These are phyloP conservation scores for Aspergillus viridinutans DNA, from an alignment of 2,329 filamentous ascomycete species.

Conservation along the genomic window DNA sequence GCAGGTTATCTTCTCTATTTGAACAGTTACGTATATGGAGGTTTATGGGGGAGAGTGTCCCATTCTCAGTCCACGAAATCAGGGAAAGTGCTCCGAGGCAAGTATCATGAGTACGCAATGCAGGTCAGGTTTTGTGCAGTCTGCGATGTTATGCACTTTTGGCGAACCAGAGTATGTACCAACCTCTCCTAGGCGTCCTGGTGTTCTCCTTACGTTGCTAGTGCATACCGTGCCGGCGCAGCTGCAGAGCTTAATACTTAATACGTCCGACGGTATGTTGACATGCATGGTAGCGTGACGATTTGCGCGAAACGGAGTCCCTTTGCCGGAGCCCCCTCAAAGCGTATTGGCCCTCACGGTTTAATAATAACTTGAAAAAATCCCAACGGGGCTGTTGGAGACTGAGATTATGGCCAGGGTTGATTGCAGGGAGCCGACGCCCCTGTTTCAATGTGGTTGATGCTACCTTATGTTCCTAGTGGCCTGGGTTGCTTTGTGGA, in stretches of 20 bases:
- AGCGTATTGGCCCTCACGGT: background rate
- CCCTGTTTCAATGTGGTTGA: background rate
- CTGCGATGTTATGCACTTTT: too few species aligned
- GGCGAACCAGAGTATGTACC: background rate
- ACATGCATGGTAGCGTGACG: background rate
- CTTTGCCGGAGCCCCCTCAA: background rate
- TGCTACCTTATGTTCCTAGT: background rate
- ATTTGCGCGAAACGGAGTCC: background rate
- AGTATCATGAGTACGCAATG: too few species aligned
- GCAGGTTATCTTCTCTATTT: background rate
- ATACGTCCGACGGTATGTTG: slow-evolving; percentile 14
- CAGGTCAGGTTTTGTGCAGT: too few species aligned
- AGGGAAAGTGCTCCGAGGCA: background rate
- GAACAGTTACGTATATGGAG: background rate
- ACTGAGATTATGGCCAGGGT: background rate
- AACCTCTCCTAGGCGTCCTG: background rate
- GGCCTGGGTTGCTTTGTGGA: background rate
- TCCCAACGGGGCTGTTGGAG: background rate
- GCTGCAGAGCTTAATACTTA: slow-evolving; percentile 11
- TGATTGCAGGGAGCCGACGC: background rate
- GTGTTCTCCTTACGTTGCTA: slow-evolving; percentile 12
- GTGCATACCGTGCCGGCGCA: slow-evolving; percentile 12
- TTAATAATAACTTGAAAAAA: background rate
- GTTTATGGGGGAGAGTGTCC: background rate
- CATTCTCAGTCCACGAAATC: background rate